phyloP scores from a whole-genome alignment of 169 alveolate species.

The Cryptosporidium viatorum region DNA sequence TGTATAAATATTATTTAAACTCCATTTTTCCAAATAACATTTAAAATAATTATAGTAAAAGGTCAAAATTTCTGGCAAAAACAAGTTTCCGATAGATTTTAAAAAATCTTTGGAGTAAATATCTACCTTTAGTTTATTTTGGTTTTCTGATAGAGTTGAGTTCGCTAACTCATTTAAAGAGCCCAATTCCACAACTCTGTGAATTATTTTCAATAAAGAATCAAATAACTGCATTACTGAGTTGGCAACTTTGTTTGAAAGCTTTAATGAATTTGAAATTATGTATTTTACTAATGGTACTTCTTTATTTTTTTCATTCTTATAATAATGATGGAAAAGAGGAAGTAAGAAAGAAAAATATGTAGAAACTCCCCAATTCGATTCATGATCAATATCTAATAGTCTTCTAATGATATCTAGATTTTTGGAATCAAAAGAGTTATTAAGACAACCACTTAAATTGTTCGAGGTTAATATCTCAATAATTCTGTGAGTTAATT shows the following conservation, averaged over 20 bases:
- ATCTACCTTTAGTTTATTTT: not conserved
- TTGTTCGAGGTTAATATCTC: not conserved
- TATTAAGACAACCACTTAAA: not conserved
- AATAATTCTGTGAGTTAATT: constrained; percentile 43
- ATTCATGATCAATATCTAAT: constrained; percentile 10
- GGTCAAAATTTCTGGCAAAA: constrained; percentile 11
- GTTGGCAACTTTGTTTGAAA: constrained; percentile 36
- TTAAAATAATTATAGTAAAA: constrained; percentile 23
- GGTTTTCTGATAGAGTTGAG: constrained; percentile 1
- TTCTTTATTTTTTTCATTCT: constrained; percentile 17
- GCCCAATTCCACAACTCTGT: constrained; percentile 1
- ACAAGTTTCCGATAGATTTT: not conserved
- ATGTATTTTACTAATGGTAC: constrained; percentile 19
- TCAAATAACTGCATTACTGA: constrained; percentile 26
- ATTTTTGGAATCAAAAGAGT: not conserved
- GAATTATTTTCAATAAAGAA: constrained; percentile 12
- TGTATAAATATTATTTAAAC: not conserved
- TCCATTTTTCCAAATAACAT: not conserved
- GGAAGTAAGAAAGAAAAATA: constrained; percentile 63
- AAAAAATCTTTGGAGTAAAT: not conserved
- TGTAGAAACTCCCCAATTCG: constrained; percentile 54
- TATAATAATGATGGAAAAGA: constrained; percentile 15
- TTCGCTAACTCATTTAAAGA: constrained; percentile 37
- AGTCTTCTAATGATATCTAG: constrained; percentile 2
- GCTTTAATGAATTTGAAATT: constrained; percentile 43